These are phyloP conservation scores for Thielaviopsis euricoi DNA, from an alignment of 2,329 filamentous ascomycete species.

Conservation along the genomic window DNA sequence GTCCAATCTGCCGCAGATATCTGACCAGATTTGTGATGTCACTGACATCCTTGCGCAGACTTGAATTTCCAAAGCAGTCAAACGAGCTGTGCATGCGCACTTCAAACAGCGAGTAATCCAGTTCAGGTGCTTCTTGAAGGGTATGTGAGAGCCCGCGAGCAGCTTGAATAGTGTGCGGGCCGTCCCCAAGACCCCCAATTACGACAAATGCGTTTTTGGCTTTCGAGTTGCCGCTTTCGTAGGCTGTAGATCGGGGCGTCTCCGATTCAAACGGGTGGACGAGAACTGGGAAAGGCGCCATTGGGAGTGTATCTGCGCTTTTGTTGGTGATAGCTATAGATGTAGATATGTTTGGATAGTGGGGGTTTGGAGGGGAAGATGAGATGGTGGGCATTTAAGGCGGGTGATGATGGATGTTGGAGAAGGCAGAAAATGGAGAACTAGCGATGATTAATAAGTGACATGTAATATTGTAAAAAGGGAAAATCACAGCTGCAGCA, in stretches of 20 bases:
- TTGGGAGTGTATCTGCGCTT: conserved; percentile 2
- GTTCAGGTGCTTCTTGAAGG: conserved; percentile 22
- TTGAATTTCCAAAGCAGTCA: conserved; percentile 32
- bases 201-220: conserved; percentile 47
- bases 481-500: no score
- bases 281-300: conserved; percentile 24
- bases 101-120: conserved; percentile 39
- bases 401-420: neutral
- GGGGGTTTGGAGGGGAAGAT: neutral
- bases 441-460: neutral
- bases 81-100: conserved; percentile 39
- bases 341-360: neutral
- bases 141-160: conserved; percentile 28
- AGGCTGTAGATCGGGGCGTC: conserved; percentile 26
- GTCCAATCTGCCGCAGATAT: conserved; percentile 35
- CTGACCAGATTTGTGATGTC: conserved; percentile 36
- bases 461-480: neutral
- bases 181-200: conserved; percentile 54
- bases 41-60: conserved; percentile 33
- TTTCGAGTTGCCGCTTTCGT: conserved; percentile 26
- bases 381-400: no score
- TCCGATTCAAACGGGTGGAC: conserved; percentile 30
- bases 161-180: conserved; percentile 48
- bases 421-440: neutral
- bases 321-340: neutral